Conservation (phyloP, 2,329 filamentous ascomycete species). For the Trichoderma aggressivum region DNA sequence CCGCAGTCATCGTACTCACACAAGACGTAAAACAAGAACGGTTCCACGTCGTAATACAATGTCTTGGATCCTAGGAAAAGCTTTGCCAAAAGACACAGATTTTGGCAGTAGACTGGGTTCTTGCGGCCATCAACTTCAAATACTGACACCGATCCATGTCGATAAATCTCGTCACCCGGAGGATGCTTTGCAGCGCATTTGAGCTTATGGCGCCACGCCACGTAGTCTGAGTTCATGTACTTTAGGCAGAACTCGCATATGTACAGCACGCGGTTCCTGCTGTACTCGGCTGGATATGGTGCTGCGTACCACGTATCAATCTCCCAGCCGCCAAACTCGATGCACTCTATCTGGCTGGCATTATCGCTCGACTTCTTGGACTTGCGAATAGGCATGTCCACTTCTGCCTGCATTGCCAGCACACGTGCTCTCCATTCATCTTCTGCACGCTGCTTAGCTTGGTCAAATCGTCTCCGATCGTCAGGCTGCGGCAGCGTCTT, state of each 20-base stretch:
- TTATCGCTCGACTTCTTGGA: slow-evolving; percentile 76
- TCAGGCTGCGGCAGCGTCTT: slow-evolving; percentile 77
- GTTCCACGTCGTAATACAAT: slow-evolving; percentile 95
- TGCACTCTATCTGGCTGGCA: slow-evolving; percentile 95
- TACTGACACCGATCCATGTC: slow-evolving; percentile 84
- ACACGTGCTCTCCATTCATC: slow-evolving; percentile 78
- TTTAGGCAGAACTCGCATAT: slow-evolving; percentile 99
- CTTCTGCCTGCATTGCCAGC: slow-evolving; percentile 58
- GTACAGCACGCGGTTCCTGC: slow-evolving; percentile 91
- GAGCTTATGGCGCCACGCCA: slow-evolving; percentile 94
- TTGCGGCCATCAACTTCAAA: slow-evolving; percentile 97
- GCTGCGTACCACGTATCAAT: slow-evolving; percentile 99
- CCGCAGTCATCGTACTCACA: slow-evolving; percentile 89
- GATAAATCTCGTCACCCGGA: slow-evolving; percentile 96
- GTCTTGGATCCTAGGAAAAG: slow-evolving; percentile 98
- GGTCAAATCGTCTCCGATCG: slow-evolving; percentile 83
- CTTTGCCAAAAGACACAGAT: slow-evolving; percentile 92
- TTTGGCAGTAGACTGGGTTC: slow-evolving; percentile 98
- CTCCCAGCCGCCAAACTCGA: slow-evolving; percentile 95
- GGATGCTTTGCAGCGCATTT: slow-evolving; percentile 97
- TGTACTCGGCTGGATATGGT: slow-evolving; percentile 97
- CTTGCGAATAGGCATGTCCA: slow-evolving; percentile 61
- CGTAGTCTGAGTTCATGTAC: slow-evolving; percentile 99
- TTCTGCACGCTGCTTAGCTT: slow-evolving; percentile 85
- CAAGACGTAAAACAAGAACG: slow-evolving; percentile 95